Conservation (phyloP, 2,329 filamentous ascomycete genomes). For the Aureobasidium melanogenum region DNA sequence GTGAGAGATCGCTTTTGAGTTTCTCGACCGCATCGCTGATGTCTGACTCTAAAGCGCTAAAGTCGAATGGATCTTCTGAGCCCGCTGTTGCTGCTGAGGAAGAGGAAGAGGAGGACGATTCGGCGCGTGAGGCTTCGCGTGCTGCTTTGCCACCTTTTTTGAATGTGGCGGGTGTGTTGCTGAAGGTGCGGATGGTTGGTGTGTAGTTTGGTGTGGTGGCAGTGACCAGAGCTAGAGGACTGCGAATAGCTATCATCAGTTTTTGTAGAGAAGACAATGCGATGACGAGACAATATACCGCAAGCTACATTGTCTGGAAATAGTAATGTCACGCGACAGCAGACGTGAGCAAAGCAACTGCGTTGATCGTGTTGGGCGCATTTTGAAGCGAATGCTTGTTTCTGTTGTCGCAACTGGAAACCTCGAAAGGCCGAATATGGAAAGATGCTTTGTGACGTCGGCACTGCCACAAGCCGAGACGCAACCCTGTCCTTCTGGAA, state of each 20-base stretch:
- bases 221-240: not conserved
- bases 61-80: constrained; percentile 51
- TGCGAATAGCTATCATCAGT: not conserved
- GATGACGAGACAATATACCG: not conserved
- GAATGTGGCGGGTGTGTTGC: constrained; percentile 30
- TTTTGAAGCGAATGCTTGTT: not conserved
- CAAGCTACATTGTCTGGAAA: not conserved
- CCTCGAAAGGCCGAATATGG: constrained; percentile 1
- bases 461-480: not conserved
- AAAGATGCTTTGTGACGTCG: constrained; percentile 2
- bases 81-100: constrained; percentile 26
- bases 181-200: constrained; percentile 27
- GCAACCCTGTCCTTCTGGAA: not conserved
- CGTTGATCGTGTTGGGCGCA: constrained; percentile 7
- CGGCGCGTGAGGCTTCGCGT: constrained; percentile 26
- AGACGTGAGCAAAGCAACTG: not conserved
- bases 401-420: not conserved
- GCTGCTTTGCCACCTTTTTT: constrained; percentile 49
- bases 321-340: not conserved
- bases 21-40: constrained; percentile 47
- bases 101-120: constrained; percentile 27
- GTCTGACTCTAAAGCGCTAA: constrained; percentile 47
- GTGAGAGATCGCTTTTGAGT: constrained; percentile 53
- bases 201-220: not conserved
- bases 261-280: not conserved